Evolutionary conservation across 352 stramenopile genomes (phyloP), one percentile per base, ranked within the genome.

Genomic region (Phytophthora litchii): DNA sequence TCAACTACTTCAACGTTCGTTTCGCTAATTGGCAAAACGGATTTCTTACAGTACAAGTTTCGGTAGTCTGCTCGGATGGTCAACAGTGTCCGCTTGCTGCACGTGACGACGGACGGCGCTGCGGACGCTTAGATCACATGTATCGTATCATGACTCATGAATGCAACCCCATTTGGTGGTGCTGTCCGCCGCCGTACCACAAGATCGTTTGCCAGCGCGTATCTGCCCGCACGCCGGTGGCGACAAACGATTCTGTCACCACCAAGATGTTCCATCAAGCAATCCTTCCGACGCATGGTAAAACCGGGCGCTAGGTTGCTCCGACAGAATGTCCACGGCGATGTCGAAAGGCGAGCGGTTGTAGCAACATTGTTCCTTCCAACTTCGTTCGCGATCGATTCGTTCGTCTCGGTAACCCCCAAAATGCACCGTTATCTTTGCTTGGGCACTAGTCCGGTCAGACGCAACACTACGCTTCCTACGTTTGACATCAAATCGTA

Each of bases 1-100:
- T n/a, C n/a, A n/a, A 27, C 21, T 54, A 54, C 23, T 61, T 54
- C 54, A 61, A 42, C 17, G 35, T 47, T 29, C 12, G 4, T 45
- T 60, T 60, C 52, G 29, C 40, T 34, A 45, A 51, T 44, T 46
- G 16, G 16, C 6, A 12, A 32, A 29, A 32, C 50, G 11, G 5
- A 10, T 12, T 13, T 13, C 7, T 4, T 52, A 51, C 29, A 5
- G 40, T 43, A 54, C 34, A 27, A 4, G 29, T 54, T 54, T 54
- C 41, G 16, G 32, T 53, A 54, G 42, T 48, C 17, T 47, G 19
- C 35, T 35, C 19, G 42, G 42, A 54, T 61, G 53, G 23, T 34
- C 36, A n/a, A 37, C 36, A 45, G 17, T n/a, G n/a, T n/a, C n/a
- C 16, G 44, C 40, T n/a, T 51, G 25, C 25, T 51, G 44, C 4